phyloP scores from a whole-genome alignment of 1,284 basidiomycete genomes.

The Tilletiopsis washingtonensis region DNA sequence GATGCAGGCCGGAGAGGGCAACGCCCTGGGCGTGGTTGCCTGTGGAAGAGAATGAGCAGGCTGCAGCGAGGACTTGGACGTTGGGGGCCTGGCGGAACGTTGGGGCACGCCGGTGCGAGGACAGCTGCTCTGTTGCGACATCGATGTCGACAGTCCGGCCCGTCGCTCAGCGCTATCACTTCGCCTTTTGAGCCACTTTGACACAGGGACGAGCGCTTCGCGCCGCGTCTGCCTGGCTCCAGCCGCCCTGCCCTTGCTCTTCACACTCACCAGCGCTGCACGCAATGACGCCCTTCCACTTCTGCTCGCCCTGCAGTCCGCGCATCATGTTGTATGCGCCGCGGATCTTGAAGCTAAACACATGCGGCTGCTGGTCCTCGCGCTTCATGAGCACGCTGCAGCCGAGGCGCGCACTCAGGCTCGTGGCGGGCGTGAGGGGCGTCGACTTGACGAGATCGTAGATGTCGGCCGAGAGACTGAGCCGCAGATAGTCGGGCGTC shows the following conservation, averaged over 20 bases:
- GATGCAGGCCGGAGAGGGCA: conserved; percentile 76
- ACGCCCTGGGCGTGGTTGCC: conserved; percentile 99
- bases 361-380: conserved; percentile 89
- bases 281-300: conserved; percentile 95
- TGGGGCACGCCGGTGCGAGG: too few species aligned
- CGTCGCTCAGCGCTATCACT: too few species aligned
- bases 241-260: too few species aligned
- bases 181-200: too few species aligned
- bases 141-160: too few species aligned
- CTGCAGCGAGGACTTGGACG: too few species aligned
- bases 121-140: too few species aligned
- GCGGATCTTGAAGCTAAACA: conserved; percentile 88
- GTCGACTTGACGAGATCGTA: conserved; percentile 90
- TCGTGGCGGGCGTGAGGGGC: conserved; percentile 75
- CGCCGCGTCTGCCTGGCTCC: too few species aligned
- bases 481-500: conserved; percentile 83
- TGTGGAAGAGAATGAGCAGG: too few species aligned
- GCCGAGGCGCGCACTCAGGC: conserved; percentile 77
- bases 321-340: conserved; percentile 99
- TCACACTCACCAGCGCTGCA: conserved; percentile 65
- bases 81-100: too few species aligned
- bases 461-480: conserved; percentile 87
- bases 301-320: conserved; percentile 72
- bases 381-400: conserved; percentile 92
- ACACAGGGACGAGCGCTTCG: too few species aligned